phyloP scores from a whole-genome alignment of 2,329 filamentous ascomycete genomes.

The Ascosphaera pollenicola region DNA sequence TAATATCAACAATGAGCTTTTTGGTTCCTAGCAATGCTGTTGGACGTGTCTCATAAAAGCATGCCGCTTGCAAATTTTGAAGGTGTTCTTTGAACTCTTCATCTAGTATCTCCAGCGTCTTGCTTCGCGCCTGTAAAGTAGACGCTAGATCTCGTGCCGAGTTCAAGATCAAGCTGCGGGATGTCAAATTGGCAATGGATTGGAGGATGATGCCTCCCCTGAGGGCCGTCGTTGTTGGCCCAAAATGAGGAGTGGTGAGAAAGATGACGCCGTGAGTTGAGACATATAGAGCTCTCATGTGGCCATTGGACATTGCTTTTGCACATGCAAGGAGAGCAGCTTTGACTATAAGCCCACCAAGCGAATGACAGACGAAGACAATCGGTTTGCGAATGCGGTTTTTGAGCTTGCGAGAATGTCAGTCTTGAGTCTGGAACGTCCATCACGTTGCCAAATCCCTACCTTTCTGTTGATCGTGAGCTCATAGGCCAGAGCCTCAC shows the following conservation, averaged over 20 bases:
- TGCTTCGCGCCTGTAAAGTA: slow-evolving; percentile 51
- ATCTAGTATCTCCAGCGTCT: slow-evolving; percentile 54
- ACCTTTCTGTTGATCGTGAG: slow-evolving; percentile 40
- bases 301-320: slow-evolving; percentile 34
- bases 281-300: slow-evolving; percentile 45
- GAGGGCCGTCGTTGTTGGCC: slow-evolving; percentile 42
- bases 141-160: slow-evolving; percentile 45
- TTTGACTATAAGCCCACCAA: slow-evolving; percentile 53
- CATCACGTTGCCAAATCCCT: slow-evolving; percentile 4
- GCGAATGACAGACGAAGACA: slow-evolving; percentile 53
- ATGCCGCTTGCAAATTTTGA: slow-evolving; percentile 48
- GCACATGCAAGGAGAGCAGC: slow-evolving; percentile 45
- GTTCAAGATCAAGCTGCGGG: slow-evolving; percentile 45
- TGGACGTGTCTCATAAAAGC: slow-evolving; percentile 54
- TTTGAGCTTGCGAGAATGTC: not conserved
- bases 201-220: slow-evolving; percentile 47
- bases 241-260: slow-evolving; percentile 48
- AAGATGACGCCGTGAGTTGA: slow-evolving; percentile 60
- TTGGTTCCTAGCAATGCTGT: slow-evolving; percentile 44
- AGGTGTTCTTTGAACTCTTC: slow-evolving; percentile 50
- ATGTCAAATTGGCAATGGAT: slow-evolving; percentile 40
- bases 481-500: slow-evolving; percentile 42
- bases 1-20: slow-evolving; percentile 44
- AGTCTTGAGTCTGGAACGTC: no score
- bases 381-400: slow-evolving; percentile 34